Base-by-base conservation (phyloP, 2,329 filamentous ascomycete genomes). In the Thielaviopsis ethacetica region DNA sequence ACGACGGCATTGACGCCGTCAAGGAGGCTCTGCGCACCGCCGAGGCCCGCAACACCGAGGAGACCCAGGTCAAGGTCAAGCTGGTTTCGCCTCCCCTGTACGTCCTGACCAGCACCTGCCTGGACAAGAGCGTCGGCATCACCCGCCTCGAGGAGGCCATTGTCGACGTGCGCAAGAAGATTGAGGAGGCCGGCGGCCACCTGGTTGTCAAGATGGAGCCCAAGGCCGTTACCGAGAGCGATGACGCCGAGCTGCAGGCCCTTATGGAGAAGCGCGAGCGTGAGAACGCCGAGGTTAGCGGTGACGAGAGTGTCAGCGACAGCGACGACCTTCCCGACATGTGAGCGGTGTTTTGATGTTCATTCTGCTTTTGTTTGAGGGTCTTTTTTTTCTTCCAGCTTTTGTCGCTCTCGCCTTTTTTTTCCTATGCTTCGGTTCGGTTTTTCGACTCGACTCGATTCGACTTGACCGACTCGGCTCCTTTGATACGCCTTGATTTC, bases 251-350 rank as follows among this genome's bases (percentile, higher is more conserved):
- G 73, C 78, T 98, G 64, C 90, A 96, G 72, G 93, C 91, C 57
- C 81, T 98, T 64, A 98, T 98, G 93, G 93, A 97, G 80, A 96
- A 97, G 84, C 85, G 88, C 65, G 93, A 95, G 78, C 85, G 89
- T 65, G 91, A 97, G 81, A 98, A 98, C 74, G 88, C 89, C 70
- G 89, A 98, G 72, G 89, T 98, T 68, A 95, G 90, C 72, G 93
- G 93, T 68, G 94, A 98, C 71, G 93, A 98, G 78, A 93, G 91
- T 71, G 80, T 89, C 72, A 95, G 88, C 69, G 91, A 95, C 73
- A 95, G 89, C 70, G 93, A 97, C 69, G 93, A 96, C 38, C 59
- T 61, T 59, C 59, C 56, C 47, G 56, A 61, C 30, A 58, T 61
- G 56, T 61, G 58, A 61, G 38, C 24, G 34, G 56, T 5, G 34